Percentiles rank a stretch among this genome's conserved stretches.
Conservation (phyloP, 1,284 basidiomycete species). For the Papiliotrema flavescens region DNA sequence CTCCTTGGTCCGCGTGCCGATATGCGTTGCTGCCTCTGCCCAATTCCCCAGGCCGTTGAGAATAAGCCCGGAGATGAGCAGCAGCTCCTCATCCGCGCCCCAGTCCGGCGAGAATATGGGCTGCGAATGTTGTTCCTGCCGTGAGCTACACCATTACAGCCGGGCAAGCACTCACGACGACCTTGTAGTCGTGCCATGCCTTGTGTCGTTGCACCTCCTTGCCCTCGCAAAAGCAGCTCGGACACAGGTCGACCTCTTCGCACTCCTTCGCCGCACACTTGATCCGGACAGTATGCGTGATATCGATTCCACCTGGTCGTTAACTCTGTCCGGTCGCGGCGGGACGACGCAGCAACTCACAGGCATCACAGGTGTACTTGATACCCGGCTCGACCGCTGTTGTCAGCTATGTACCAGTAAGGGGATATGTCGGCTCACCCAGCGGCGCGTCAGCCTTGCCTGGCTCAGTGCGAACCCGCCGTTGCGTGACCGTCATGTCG, state of each 20-base stretch:
- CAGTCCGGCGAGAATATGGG: conserved; percentile 94
- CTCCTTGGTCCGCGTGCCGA: conserved; percentile 90
- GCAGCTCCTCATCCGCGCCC: conserved; percentile 97
- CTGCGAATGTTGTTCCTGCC: conserved; percentile 88
- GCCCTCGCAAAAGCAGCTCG: conserved; percentile 84
- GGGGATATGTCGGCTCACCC: conserved; percentile 24
- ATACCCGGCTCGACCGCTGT: conserved; percentile 44
- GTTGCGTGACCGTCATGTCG: conserved; percentile 46
- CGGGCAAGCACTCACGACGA: conserved; percentile 63
- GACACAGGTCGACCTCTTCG: conserved; percentile 81
- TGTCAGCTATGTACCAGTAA: conserved; percentile 4
- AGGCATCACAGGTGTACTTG: conserved; percentile 50
- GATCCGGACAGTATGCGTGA: conserved; percentile 82
- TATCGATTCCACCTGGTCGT: conserved; percentile 38
- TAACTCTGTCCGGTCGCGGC: background rate
- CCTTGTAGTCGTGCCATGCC: conserved; percentile 84
- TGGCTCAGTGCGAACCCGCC: conserved; percentile 38
- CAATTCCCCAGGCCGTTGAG: conserved; percentile 93
- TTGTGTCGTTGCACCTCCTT: conserved; percentile 85
- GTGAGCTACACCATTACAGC: background rate
- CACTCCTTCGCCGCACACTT: conserved; percentile 82
- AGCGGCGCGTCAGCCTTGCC: conserved; percentile 34
- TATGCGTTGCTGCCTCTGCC: conserved; percentile 93
- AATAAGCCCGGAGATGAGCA: conserved; percentile 85
- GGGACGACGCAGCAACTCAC: conserved; percentile 20